Base-by-base conservation (phyloP, 768 basidiomycete genomes). In the Mrakia gelida region DNA sequence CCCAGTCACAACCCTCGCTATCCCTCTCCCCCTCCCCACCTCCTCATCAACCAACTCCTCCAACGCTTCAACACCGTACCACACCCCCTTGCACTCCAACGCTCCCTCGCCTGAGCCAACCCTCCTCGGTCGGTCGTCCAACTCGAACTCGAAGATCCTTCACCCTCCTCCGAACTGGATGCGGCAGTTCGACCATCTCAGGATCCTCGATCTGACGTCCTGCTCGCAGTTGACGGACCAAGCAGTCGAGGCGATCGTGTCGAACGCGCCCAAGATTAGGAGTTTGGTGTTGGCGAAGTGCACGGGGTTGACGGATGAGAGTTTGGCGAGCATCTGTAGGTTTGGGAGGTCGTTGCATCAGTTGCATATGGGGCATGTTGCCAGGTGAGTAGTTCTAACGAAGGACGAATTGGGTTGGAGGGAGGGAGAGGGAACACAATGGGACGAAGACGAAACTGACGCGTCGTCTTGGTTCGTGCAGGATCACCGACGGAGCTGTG, bases 291-390 rank as follows among this genome's bases (percentile, higher is more conserved):
- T 97, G 67, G 92, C 94, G 63, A 96, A 95, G 84, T 97, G 95
- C 83, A 83, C 84, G 15, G 84, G 88, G 63, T 86, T 97, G 81
- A 93, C 94, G 10, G 93, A 96, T 85, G 88, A 88, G 77, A 88
- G 92, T 2, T 89, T 98, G 54, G 90, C 92, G 81, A 91, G 89
- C 78, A 92, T 98, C 49, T 92, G 92, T 84, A 87, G 87, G 82
- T 88, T 99, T 26, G 95, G 95, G n/a, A 91, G 92, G 83, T 90
- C 95, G 83, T 84, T 99, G 49, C 97, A 98, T 83, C 94, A 96
- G 83, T 88, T 99, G 49, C 97, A 99, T 84, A 88, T 98, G 59
- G 97, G 95, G 10, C 96, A 99, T 86, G 92, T 93, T 7, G 77
- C 80, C 21, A 75, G 78, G 87, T 87, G 78, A 80, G 86, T 84